Percentiles rank a stretch among this genome's conserved stretches.
Conservation (phyloP, 2,329 filamentous ascomycete genomes). For the Phoma sp. region DNA sequence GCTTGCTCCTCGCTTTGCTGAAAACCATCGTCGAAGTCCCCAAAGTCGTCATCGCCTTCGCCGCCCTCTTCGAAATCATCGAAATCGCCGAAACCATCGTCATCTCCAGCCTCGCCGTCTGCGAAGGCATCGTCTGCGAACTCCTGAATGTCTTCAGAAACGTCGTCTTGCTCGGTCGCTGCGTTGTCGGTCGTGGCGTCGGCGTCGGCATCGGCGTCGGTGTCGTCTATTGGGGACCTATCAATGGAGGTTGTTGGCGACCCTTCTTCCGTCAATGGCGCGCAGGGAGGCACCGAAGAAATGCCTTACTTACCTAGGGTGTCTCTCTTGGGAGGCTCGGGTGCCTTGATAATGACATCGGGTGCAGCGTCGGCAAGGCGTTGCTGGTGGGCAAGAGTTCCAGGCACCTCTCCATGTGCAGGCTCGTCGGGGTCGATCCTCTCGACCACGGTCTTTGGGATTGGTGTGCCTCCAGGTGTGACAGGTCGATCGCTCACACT, state of each 20-base stretch:
- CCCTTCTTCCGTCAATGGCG: slow-evolving; percentile 68
- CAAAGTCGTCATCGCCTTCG: slow-evolving; percentile 56
- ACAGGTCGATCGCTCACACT: slow-evolving; percentile 52
- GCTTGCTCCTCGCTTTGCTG: slow-evolving; percentile 47
- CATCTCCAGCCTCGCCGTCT: slow-evolving; percentile 53
- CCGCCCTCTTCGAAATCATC: slow-evolving; percentile 65
- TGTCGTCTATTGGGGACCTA: slow-evolving; percentile 57
- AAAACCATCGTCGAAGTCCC: slow-evolving; percentile 58
- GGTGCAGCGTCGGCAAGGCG: slow-evolving; percentile 65
- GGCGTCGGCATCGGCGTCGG: slow-evolving; percentile 31
- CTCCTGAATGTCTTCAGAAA: slow-evolving; percentile 15
- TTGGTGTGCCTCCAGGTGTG: slow-evolving; percentile 59
- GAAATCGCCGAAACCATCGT: slow-evolving; percentile 74
- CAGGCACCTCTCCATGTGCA: slow-evolving; percentile 66
- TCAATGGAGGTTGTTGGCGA: slow-evolving; percentile 59
- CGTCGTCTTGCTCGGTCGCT: slow-evolving; percentile 4
- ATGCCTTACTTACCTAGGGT: slow-evolving; percentile 62
- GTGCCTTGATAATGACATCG: slow-evolving; percentile 60
- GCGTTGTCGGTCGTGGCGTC: slow-evolving; percentile 11
- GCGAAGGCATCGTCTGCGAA: slow-evolving; percentile 18
- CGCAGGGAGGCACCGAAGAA: slow-evolving; percentile 52
- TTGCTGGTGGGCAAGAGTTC: slow-evolving; percentile 63
- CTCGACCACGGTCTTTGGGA: slow-evolving; percentile 67
- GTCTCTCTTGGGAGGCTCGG: slow-evolving; percentile 52
- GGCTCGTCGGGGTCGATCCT: slow-evolving; percentile 63